Evolutionary conservation across 2,329 filamentous ascomycete species (phyloP).

Genomic region (Thielaviopsis euricoi): DNA sequence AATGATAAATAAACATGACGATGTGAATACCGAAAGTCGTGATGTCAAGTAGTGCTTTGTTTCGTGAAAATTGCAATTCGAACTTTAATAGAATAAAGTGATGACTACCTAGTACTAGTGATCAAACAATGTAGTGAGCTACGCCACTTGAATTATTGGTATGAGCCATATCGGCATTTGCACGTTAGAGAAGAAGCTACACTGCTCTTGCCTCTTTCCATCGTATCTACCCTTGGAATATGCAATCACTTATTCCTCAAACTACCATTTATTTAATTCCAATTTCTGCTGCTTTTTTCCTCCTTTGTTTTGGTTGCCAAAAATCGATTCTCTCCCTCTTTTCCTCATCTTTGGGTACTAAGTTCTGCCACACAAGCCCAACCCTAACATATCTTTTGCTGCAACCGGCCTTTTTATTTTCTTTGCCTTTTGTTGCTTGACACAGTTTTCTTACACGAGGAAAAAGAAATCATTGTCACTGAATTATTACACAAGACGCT

Average conservation of each 20-base stretch:
- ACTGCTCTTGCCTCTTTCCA: not conserved
- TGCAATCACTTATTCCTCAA: not conserved
- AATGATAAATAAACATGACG: not conserved
- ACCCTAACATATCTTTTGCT: not conserved
- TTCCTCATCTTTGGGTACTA: not conserved
- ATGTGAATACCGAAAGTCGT: too few species aligned
- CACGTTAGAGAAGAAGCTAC: not conserved
- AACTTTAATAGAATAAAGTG: too few species aligned
- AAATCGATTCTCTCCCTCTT: not conserved
- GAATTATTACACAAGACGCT: not conserved
- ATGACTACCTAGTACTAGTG: too few species aligned
- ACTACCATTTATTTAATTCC: too few species aligned
- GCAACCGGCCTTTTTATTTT: not conserved
- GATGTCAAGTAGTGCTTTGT: too few species aligned
- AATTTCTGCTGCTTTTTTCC: not conserved
- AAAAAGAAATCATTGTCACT: not conserved
- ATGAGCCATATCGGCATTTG: too few species aligned
- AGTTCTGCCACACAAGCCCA: not conserved
- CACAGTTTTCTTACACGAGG: not conserved
- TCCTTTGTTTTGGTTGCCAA: not conserved
- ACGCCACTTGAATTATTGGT: too few species aligned
- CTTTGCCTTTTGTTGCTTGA: not conserved
- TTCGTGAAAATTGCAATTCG: too few species aligned
- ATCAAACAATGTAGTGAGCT: too few species aligned
- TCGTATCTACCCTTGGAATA: not conserved